A percentile compares a stretch with the other conserved stretches of the same genome.
phyloP scores from a whole-genome alignment of 2,329 filamentous ascomycete species.

The Neonectria faginata region DNA sequence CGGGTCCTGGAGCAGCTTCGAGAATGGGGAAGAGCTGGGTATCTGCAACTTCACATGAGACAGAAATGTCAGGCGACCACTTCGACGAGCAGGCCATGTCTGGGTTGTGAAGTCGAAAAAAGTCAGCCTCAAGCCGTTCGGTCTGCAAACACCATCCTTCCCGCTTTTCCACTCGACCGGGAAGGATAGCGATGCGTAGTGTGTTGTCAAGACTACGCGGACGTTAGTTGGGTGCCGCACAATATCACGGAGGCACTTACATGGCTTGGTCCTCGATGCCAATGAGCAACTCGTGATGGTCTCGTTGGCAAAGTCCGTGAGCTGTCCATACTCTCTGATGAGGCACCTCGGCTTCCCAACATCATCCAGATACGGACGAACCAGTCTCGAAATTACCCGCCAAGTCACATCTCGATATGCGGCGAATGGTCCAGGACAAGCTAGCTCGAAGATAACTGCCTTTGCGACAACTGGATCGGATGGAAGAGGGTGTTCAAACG shows the following conservation, averaged over 20 bases:
- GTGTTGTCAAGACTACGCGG: conserved; percentile 42
- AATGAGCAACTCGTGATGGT: conserved; percentile 39
- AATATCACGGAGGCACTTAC: conserved; percentile 33
- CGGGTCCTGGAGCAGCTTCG: conserved; percentile 32
- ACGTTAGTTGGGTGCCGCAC: conserved; percentile 4
- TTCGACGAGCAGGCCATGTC: conserved; percentile 36
- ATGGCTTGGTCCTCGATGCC: conserved; percentile 47
- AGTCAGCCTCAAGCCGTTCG: conserved; percentile 39
- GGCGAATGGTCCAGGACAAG: conserved; percentile 49
- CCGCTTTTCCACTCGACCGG: conserved; percentile 47
- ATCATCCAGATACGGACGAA: conserved; percentile 36
- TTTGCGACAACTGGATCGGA: conserved; percentile 45
- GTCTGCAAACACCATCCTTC: conserved; percentile 39
- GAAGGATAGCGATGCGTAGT: conserved; percentile 43
- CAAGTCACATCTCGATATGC: conserved; percentile 58
- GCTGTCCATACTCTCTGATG: conserved; percentile 40
- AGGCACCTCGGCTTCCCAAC: conserved; percentile 39
- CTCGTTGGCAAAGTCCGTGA: conserved; percentile 32
- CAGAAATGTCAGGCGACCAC: conserved; percentile 32
- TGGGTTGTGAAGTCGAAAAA: conserved; percentile 33
- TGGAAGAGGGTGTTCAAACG: conserved; percentile 57
- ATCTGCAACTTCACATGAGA: conserved; percentile 40
- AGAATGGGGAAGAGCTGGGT: conserved; percentile 35
- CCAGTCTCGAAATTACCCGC: conserved; percentile 50
- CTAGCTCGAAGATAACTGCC: conserved; percentile 56